Evolutionary conservation across 768 basidiomycete species (phyloP), one percentile per base, ranked within the genome.

Genomic region (Tremella mesenterica): DNA sequence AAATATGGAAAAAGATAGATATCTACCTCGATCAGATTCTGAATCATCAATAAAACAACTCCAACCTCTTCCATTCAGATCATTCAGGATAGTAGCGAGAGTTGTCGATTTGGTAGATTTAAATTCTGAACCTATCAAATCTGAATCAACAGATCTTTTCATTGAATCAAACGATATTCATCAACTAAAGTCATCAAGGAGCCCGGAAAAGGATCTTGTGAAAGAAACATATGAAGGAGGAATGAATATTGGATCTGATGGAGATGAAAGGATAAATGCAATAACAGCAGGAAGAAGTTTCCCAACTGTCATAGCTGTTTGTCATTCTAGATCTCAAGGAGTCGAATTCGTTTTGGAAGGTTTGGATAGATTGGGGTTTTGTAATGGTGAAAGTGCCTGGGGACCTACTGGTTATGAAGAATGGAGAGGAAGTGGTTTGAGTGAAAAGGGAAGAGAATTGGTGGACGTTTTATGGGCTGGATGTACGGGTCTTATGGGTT

Each of bases 281-380:
- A 68, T 84, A 51, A 78, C 86, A 39, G 84, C 83, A 10, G 72
- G 80, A 1, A 87, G 84, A 58, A 72, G 78, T 47, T 79, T 81
- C 27, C 71, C 75, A 0, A 86, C 86, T 3, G 73, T 75, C 50
- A 70, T 75, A 46, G 74, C 73, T 1, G 74, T 75, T 9, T 75
- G 74, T 55, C 74, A 75, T 54, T 74, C 73, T 10, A 54, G 72
- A 6, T 60, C 68, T 1, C 63, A 68, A 38, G 74, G 74, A 6
- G 80, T 92, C 47, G 82, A 87, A 70, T 88, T 92, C 57, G 71
- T 83, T n/a, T 80, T 84, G 0, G 83, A 92, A 45, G 88, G 86
- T 0, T 77, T 91, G 50, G 78, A 81, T 59, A 81, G 82, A 69
- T 77, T 92, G 52, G 87, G 86, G 0, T 74, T 91, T 57, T 83